These are phyloP conservation scores for Backusella tarrabulga DNA, from an alignment of 192 early-diverging fungal genomes.

Conservation along the genomic window DNA sequence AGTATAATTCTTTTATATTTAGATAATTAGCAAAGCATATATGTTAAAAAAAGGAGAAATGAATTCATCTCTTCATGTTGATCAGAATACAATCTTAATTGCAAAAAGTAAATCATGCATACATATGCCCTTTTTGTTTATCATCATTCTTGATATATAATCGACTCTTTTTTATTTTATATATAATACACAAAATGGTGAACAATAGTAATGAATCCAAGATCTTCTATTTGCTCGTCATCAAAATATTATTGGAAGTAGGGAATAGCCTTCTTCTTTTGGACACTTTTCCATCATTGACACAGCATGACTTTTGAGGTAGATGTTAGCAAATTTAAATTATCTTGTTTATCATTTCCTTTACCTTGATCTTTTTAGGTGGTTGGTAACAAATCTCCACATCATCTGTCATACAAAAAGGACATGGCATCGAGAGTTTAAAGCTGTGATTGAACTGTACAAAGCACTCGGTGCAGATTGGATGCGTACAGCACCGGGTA, in stretches of 20 bases:
- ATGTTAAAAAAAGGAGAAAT: background rate
- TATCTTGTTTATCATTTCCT: background rate
- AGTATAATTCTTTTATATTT: background rate
- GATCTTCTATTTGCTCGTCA: background rate
- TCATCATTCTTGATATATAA: background rate
- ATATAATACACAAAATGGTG: background rate
- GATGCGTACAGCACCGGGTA: slow-evolving; percentile 90
- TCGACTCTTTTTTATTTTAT: background rate
- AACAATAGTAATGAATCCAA: background rate
- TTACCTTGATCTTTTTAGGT: background rate
- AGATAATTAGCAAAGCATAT: no score
- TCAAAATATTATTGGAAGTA: background rate
- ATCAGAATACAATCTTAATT: background rate
- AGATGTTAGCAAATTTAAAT: background rate
- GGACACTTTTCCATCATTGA: background rate
- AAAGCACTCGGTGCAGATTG: slow-evolving; percentile 96
- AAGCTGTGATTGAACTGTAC: slow-evolving; percentile 76
- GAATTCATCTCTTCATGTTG: background rate
- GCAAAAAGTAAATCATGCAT: background rate
- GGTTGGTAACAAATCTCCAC: background rate
- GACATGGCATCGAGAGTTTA: background rate
- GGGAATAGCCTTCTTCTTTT: background rate
- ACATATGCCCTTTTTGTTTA: background rate
- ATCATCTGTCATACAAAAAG: background rate
- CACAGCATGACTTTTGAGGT: background rate